These are phyloP conservation scores for Globisporangium emineosum DNA, from an alignment of 352 stramenopile species.

Conservation along the genomic window DNA sequence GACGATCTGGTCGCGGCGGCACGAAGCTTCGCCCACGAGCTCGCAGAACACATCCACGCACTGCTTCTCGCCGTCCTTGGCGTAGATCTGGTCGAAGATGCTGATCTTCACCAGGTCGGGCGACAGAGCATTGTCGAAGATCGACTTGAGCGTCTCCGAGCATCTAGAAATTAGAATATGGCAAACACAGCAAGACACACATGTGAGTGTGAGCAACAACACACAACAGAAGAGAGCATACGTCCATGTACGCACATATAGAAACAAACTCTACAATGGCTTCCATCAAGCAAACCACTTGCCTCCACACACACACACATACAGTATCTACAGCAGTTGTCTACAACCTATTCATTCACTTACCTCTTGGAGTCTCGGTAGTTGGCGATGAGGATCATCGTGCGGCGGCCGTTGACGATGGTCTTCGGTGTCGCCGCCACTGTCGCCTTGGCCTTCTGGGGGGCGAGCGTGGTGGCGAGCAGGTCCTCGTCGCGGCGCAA, in stretches of 20 bases:
- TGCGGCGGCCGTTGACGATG: slow-evolving; percentile 57
- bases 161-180: slow-evolving; percentile 25
- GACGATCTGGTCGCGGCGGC: slow-evolving; percentile 60
- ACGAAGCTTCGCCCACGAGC: slow-evolving; percentile 57
- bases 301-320: not conserved
- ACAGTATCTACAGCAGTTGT: no score
- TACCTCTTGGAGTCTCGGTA: slow-evolving; percentile 77
- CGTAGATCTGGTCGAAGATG: slow-evolving; percentile 41
- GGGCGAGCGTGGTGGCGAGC: slow-evolving; percentile 17
- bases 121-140: slow-evolving; percentile 62
- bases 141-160: slow-evolving; percentile 74
- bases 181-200: not conserved
- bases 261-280: not conserved
- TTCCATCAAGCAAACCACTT: not conserved
- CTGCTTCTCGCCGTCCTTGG: slow-evolving; percentile 51
- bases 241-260: not conserved
- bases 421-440: slow-evolving; percentile 21
- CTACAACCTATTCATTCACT: not conserved
- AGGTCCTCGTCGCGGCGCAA: not conserved
- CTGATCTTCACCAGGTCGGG: slow-evolving; percentile 21
- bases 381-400: slow-evolving; percentile 78
- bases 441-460: not conserved
- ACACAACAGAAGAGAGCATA: not conserved
- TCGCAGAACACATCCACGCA: slow-evolving; percentile 69
- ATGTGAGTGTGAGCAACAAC: not conserved